phyloP scores from a whole-genome alignment of 192 early-diverging fungal genomes.

The Linnemannia zychae region DNA sequence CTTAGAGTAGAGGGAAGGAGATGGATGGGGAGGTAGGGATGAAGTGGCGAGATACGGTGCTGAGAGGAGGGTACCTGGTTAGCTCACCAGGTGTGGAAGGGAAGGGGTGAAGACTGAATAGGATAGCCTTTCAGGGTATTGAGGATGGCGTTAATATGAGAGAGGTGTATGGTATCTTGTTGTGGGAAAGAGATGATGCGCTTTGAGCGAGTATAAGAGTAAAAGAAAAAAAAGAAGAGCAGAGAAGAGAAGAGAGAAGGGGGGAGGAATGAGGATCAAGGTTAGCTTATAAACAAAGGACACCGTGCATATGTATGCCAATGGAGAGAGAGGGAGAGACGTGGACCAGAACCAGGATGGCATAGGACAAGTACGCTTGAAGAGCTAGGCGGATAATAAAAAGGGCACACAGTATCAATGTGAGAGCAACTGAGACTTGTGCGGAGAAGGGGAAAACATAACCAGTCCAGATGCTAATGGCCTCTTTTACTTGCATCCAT shows the following conservation, averaged over 20 bases:
- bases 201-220: not conserved
- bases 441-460: not conserved
- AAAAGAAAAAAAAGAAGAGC: not conserved
- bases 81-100: not conserved
- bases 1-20: not conserved
- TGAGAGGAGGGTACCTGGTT: not conserved
- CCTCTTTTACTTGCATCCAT: not conserved
- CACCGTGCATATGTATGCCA: not conserved
- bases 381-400: not conserved
- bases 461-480: not conserved
- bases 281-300: not conserved
- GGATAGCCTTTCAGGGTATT: not conserved
- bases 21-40: not conserved
- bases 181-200: not conserved
- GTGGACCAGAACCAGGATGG: not conserved
- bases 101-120: not conserved
- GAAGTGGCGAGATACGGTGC: too few species aligned
- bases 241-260: not conserved
- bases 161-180: not conserved
- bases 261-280: not conserved
- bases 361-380: not conserved
- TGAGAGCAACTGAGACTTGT: not conserved
- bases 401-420: not conserved
- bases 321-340: not conserved
- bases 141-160: not conserved